Conservation (phyloP, 139 green algal species). For the Coccomyxa sp. region DNA sequence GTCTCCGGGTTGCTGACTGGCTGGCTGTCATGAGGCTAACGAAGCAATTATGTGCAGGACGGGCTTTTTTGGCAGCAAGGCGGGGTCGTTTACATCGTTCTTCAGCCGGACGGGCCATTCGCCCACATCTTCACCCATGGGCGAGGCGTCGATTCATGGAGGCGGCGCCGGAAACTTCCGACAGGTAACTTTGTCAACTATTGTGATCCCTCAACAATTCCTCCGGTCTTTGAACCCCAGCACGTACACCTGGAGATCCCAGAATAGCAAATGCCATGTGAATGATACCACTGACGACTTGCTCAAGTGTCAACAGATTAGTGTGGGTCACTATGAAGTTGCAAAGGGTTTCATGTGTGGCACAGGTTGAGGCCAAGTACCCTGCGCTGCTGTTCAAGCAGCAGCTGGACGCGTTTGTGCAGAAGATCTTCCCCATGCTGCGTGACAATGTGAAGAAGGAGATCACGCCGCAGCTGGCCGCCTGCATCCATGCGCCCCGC, state of each 20-base stretch:
- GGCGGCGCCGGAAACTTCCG: slow-evolving; percentile 65
- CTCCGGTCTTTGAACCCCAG: too few relatives aligned
- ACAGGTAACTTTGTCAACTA: slow-evolving; percentile 22
- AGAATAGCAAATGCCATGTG: too few relatives aligned
- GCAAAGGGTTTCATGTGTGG: background rate
- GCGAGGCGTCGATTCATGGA: slow-evolving; percentile 80
- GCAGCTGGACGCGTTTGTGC: slow-evolving; percentile 96
- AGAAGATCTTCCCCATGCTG: slow-evolving; percentile 98
- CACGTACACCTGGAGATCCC: too few relatives aligned
- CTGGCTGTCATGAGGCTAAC: too few relatives aligned
- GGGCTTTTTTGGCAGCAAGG: slow-evolving; percentile 43
- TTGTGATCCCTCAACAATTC: background rate
- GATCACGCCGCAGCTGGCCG: slow-evolving; percentile 77
- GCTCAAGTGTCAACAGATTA: too few relatives aligned
- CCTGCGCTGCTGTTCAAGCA: slow-evolving; percentile 99
- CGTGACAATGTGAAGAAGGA: slow-evolving; percentile 97
- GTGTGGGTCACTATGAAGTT: background rate
- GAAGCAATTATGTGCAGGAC: background rate
- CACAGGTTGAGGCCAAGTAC: slow-evolving; percentile 97
- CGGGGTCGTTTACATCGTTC: slow-evolving; percentile 42
- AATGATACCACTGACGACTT: too few relatives aligned
- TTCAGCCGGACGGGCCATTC: slow-evolving; percentile 38
- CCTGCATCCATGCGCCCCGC: slow-evolving; percentile 82
- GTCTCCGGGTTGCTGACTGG: too few relatives aligned
- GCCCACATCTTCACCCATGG: slow-evolving; percentile 31